Conservation (phyloP, 2,329 filamentous ascomycete species). For the Pseudocercospora eumusae region DNA sequence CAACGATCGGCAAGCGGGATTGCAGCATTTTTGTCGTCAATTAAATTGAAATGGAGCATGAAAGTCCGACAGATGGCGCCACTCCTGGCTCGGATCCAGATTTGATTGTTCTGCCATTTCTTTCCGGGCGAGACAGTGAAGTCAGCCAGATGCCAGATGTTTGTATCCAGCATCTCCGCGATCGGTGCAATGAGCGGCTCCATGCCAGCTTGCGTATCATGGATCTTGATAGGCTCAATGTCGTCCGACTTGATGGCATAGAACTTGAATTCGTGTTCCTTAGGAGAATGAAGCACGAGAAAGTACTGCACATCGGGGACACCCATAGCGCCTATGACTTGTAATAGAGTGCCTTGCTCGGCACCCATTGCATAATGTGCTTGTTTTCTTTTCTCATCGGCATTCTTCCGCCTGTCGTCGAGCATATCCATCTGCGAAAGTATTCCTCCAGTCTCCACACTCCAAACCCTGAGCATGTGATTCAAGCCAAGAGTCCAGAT, state of each 20-base stretch:
- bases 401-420: conserved; percentile 55
- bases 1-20: conserved; percentile 67
- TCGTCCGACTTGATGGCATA: conserved; percentile 65
- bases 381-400: conserved; percentile 45
- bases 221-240: conserved; percentile 16
- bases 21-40: conserved; percentile 55
- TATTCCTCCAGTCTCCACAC: conserved; percentile 76
- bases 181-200: conserved; percentile 63
- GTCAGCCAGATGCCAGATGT: conserved; percentile 54
- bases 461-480: conserved; percentile 87
- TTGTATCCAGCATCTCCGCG: conserved; percentile 53
- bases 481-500: conserved; percentile 84
- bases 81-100: conserved; percentile 58
- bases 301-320: conserved; percentile 48
- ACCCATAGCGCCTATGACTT: conserved; percentile 55
- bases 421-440: conserved; percentile 77
- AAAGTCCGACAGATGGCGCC: conserved; percentile 61
- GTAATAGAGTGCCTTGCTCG: conserved; percentile 73
- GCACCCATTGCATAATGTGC: conserved; percentile 77
- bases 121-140: conserved; percentile 46
- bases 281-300: conserved; percentile 82
- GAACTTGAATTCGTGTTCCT: conserved; percentile 91
- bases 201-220: conserved; percentile 57
- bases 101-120: conserved; percentile 44
- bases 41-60: conserved; percentile 72